Percentiles rank a stretch among this genome's conserved stretches.
phyloP scores from a whole-genome alignment of 768 basidiomycete species.

The Phanerochaete carnosa region DNA sequence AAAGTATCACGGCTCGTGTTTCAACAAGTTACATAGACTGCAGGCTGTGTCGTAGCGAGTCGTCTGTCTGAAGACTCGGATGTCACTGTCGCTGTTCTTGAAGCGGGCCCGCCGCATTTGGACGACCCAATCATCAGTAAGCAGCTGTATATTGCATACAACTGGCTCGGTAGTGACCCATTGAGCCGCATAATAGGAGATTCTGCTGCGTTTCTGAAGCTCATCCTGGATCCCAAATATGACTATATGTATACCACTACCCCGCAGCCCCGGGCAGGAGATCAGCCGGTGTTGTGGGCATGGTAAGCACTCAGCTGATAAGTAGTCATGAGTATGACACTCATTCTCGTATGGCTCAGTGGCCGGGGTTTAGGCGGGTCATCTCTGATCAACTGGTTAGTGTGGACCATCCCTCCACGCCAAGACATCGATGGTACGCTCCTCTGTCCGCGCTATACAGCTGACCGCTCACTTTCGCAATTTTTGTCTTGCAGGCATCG shows the following conservation, averaged over 20 bases:
- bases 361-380: constrained; percentile 7
- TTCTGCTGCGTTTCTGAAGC: not conserved
- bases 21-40: constrained; percentile 7
- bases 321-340: not conserved
- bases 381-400: constrained; percentile 7
- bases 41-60: constrained; percentile 7
- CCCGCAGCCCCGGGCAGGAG: constrained; percentile 1
- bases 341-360: too few species aligned
- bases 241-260: constrained; percentile 15
- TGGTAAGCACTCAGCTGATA: not conserved
- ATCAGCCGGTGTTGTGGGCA: not conserved
- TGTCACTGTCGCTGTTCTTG: not conserved
- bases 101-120: constrained; percentile 1
- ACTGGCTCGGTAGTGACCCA: not conserved
- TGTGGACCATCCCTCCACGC: not conserved
- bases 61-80: not conserved
- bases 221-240: constrained; percentile 9
- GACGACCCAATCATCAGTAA: not conserved
- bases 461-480: not conserved
- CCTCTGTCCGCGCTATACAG: not conserved
- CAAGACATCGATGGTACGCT: constrained; percentile 2
- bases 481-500: not conserved
- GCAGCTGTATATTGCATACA: not conserved
- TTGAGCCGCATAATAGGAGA: not conserved
- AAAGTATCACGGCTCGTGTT: too few species aligned